Evolutionary conservation across 2,329 filamentous ascomycete species (phyloP).

Genomic region (Fusarium tanahbumbuense): DNA sequence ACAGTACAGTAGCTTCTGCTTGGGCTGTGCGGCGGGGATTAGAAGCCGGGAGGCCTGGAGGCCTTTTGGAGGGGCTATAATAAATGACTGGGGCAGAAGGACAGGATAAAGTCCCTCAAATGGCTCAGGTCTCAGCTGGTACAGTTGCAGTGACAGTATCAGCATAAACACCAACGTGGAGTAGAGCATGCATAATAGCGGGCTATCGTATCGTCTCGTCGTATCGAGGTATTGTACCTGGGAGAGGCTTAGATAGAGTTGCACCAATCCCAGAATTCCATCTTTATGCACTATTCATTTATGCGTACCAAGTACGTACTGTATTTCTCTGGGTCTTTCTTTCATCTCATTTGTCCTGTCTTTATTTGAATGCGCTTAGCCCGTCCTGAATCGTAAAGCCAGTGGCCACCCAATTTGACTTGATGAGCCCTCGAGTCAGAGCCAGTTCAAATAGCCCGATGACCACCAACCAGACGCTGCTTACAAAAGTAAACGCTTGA

Average conservation of each 20-base stretch:
- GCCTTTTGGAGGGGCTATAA: slow-evolving; percentile 10
- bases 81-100: slow-evolving; percentile 14
- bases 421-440: slow-evolving; percentile 32
- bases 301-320: too few species aligned
- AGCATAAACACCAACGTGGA: slow-evolving; percentile 13
- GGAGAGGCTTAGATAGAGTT: slow-evolving; percentile 29
- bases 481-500: slow-evolving; percentile 24
- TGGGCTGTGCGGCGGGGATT: slow-evolving; percentile 13
- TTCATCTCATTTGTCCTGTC: not conserved
- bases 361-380: slow-evolving; percentile 16
- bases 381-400: slow-evolving; percentile 24
- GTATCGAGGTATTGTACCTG: slow-evolving; percentile 9
- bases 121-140: slow-evolving; percentile 15
- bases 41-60: slow-evolving; percentile 10
- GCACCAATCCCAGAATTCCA: slow-evolving; percentile 16
- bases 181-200: slow-evolving; percentile 14
- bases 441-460: slow-evolving; percentile 27
- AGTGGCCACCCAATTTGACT: slow-evolving; percentile 32
- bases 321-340: not conserved
- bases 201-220: not conserved
- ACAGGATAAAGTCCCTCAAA: slow-evolving; percentile 32
- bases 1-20: slow-evolving; percentile 6
- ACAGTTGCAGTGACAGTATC: not conserved
- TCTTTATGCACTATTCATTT: slow-evolving; percentile 4
- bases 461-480: slow-evolving; percentile 17